These are phyloP conservation scores for Thielaviopsis populi DNA, from an alignment of 2,329 filamentous ascomycete species.

Conservation along the genomic window DNA sequence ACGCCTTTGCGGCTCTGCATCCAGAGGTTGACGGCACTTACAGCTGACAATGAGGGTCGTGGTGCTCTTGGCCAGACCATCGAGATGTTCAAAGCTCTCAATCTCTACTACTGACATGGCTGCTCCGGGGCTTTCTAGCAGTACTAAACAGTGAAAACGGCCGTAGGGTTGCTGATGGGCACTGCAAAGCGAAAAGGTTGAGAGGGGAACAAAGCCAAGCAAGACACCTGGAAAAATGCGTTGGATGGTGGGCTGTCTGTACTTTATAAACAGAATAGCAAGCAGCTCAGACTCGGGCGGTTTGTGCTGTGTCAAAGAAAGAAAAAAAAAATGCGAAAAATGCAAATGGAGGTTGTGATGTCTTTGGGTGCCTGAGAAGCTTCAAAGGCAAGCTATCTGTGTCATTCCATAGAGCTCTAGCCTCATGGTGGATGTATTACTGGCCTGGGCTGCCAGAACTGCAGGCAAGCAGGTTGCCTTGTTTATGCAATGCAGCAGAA, in stretches of 20 bases:
- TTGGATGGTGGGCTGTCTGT: background rate
- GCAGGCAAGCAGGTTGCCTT: background rate
- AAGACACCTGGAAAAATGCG: background rate
- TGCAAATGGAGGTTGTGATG: no score
- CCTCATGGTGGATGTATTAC: background rate
- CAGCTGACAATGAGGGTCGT: conserved; percentile 78
- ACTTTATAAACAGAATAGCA: background rate
- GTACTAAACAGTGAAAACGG: background rate
- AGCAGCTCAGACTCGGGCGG: no score
- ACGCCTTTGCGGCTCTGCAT: background rate
- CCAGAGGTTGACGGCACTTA: conserved; percentile 33
- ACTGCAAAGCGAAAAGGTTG: background rate
- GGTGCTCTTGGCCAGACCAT: conserved; percentile 51
- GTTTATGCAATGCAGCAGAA: conserved; percentile 3
- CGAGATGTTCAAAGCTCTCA: conserved; percentile 47
- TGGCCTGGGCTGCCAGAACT: background rate
- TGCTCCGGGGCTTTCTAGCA: background rate
- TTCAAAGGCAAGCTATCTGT: background rate
- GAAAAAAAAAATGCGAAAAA: no score
- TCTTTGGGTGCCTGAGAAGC: background rate
- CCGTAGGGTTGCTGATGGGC: background rate
- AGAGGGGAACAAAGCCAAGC: background rate
- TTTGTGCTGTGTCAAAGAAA: no score
- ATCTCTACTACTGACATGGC: conserved; percentile 19
- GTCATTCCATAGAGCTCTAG: background rate